Base-by-base conservation (phyloP, 768 basidiomycete species). In the Neoboletus magnificus region DNA sequence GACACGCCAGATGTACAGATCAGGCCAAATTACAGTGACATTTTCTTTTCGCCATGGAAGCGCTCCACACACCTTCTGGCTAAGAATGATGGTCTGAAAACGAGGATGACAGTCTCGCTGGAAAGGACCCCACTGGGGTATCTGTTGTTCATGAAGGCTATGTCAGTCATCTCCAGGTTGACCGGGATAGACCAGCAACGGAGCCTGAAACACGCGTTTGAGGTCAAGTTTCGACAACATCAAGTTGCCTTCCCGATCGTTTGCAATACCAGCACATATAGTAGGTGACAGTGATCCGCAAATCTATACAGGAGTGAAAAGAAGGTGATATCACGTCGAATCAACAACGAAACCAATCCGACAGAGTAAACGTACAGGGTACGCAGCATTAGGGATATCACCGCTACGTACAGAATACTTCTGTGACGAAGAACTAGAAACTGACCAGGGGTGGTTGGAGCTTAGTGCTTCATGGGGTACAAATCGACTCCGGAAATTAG, bases 291-390 rank as follows among this genome's bases (percentile, higher is more conserved):
- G n/a, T 47, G 27, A 11, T 29, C 54, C 11, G 4, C 42, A 43
- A 11, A 30, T 32, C 50, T 55, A 29, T 29, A 57, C 57, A 59
- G 42, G 3, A 9, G 35, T n/a, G 23, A 40, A 51, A 43, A 48
- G 36, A 39, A 32, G 23, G 20, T 32, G 20, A 12, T 54, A 47
- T 15, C 39, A 41, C 11, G 44, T 43, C 49, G 23, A 50, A 50
- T 41, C 22, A 36, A 41, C 10, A 53, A 50, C 23, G 43, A 32
- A 39, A 48, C 36, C 35, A 33, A 32, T 23, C 36, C 43, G 33
- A 50, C 41, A 33, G n/a, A 42, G 51, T 54, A 25, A 49, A 50
- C 56, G 50, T 65, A 57, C 59, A 67, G 22, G 44, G 29, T 46
- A 54, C 36, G 51, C 54, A 49, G 51, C 51, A 56, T 52, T 55